Evolutionary conservation across 805 yeast genomes (phyloP).

Genomic region (Cephaloascus fragrans): DNA sequence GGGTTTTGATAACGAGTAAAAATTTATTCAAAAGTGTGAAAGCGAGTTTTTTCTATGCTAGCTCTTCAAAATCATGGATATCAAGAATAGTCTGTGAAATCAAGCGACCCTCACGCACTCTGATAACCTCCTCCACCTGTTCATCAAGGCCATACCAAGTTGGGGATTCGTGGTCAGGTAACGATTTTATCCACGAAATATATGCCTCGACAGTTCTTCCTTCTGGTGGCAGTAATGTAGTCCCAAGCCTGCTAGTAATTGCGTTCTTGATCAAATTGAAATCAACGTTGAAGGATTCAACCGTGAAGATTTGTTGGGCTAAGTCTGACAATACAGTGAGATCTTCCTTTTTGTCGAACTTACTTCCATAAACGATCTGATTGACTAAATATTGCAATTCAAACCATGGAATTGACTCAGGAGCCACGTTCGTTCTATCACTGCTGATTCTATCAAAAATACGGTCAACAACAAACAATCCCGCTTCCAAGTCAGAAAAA

Average conservation of each 20-base stretch:
- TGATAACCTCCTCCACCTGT: conserved; percentile 26
- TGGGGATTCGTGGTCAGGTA: conserved; percentile 47
- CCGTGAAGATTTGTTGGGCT: conserved; percentile 26
- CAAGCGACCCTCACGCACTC: conserved; percentile 11
- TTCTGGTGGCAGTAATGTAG: conserved; percentile 36
- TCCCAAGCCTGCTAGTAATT: conserved; percentile 6
- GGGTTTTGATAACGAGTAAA: too few species aligned
- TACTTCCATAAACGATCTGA: conserved; percentile 59
- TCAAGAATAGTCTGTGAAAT: conserved; percentile 8
- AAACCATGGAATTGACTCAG: conserved; percentile 44
- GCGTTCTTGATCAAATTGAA: conserved; percentile 30
- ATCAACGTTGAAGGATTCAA: conserved; percentile 25
- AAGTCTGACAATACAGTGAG: conserved; percentile 19
- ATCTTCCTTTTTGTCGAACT: conserved; percentile 36
- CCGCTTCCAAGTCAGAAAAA: conserved; percentile 58
- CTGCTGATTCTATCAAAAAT: conserved; percentile 19
- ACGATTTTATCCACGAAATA: conserved; percentile 35
- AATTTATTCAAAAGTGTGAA: too few species aligned
- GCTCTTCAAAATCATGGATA: too few species aligned
- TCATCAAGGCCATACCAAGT: conserved; percentile 43
- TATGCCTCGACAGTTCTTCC: conserved; percentile 23
- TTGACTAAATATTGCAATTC: conserved; percentile 39
- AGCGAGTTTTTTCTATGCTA: too few species aligned
- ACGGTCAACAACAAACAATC: conserved; percentile 30
- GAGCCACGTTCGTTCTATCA: conserved; percentile 27